Conservation (phyloP, 2,329 filamentous ascomycete genomes). For the Colletotrichum musicola region DNA sequence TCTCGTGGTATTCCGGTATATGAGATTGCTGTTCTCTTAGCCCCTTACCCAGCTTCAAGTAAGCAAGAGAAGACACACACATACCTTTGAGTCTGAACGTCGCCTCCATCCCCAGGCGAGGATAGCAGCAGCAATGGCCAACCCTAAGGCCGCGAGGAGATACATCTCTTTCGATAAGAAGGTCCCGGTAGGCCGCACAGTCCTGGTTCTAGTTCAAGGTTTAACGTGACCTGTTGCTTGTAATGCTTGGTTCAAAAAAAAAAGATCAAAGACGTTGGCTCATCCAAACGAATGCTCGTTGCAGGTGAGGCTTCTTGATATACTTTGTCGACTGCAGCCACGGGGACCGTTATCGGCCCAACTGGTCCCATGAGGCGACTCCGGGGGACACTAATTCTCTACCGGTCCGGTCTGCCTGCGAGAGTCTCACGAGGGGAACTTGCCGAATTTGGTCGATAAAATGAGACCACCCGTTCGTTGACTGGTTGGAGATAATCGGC, state of each 20-base stretch:
- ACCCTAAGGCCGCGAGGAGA: constrained; percentile 10
- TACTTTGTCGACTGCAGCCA: background rate
- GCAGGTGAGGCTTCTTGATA: constrained; percentile 2
- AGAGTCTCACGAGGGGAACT: background rate
- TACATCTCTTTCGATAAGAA: constrained; percentile 11
- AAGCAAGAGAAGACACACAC: background rate
- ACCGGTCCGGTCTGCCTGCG: background rate
- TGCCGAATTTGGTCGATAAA: constrained; percentile 15
- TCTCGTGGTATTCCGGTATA: background rate
- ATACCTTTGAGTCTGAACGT: background rate
- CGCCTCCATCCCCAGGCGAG: constrained; percentile 19
- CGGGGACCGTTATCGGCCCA: constrained; percentile 31
- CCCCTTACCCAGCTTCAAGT: background rate
- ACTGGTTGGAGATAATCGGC: background rate
- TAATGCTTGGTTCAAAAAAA: too few relatives aligned
- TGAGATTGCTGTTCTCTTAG: background rate
- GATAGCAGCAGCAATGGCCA: constrained; percentile 10
- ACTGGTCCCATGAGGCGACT: background rate
- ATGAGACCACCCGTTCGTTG: constrained; percentile 1
- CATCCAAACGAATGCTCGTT: background rate
- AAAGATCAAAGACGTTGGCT: background rate
- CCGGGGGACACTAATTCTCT: background rate
- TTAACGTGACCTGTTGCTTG: too few relatives aligned
- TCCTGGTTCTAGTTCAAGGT: too few relatives aligned
- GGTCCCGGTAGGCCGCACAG: too few relatives aligned